Base-by-base conservation (phyloP, 768 basidiomycete species). In the Serendipita indica region DNA sequence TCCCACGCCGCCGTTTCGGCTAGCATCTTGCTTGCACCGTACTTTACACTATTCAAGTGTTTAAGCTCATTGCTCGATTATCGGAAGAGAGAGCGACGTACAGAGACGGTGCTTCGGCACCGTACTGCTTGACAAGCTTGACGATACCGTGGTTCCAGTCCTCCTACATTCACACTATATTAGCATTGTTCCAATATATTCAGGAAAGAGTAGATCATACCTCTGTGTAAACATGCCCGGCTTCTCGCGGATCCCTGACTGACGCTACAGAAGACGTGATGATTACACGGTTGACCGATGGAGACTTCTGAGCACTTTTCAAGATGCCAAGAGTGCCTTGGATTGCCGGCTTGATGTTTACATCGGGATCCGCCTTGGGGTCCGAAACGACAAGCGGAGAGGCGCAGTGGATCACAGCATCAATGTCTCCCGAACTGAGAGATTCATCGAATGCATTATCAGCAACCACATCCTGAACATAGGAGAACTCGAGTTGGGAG, bases 321-420 rank as follows among this genome's bases (percentile, higher is more conserved):
- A 68, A 52, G 41, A 66, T 54, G 37, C 57, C 57, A n/a, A 59
- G 25, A 0, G 63, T 66, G 13, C 65, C 67, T 27, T 62, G 30
- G 39, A 62, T 59, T 1, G 67, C 64, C 3, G 67, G 65, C 1
- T 43, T 60, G 60, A 71, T 66, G 18, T 72, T 62, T 59, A 72
- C 46, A 28, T 58, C 25, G 13, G 61, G 43, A 13, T 58, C 41
- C 20, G 5, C 58, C 33, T 62, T 46, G 16, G 49, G 60, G 14
- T 49, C 33, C 25, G 35, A 27, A 3, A 28, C 25, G 25, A 33
- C n/a, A 20, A 65, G 27, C 6, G 64, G 64, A 12, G 64, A 61
- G 2, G 65, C 65, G 22, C 60, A 63, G 39, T 65, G 65, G 30
- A 59, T 28, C 32, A 65, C 56, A 3, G 37, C 65, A 34, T 64